Evolutionary conservation across 2,329 filamentous ascomycete species (phyloP).

Genomic region (Penicillium sp.): DNA sequence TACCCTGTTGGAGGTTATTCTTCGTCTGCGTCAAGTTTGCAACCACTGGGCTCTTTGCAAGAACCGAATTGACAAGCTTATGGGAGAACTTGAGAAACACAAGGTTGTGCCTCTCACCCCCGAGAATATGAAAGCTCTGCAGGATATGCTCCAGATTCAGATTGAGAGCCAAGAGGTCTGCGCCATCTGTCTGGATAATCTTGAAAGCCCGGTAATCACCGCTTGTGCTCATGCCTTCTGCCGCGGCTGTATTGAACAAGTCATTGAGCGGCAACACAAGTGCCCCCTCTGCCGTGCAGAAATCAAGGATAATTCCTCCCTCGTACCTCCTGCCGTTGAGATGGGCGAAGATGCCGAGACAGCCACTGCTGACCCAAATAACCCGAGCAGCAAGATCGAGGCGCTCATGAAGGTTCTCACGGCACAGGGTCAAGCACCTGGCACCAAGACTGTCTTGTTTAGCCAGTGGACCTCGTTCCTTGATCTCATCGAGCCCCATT

Average conservation of each 20-base stretch:
- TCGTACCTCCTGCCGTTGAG: slow-evolving; percentile 69
- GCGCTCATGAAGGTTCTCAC: slow-evolving; percentile 74
- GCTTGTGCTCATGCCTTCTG: slow-evolving; percentile 84
- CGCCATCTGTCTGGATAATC: slow-evolving; percentile 74
- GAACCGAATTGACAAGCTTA: slow-evolving; percentile 71
- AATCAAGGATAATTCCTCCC: slow-evolving; percentile 61
- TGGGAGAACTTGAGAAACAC: slow-evolving; percentile 69
- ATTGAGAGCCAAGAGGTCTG: slow-evolving; percentile 84
- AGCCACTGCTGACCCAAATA: slow-evolving; percentile 62
- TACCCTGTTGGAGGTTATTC: slow-evolving; percentile 76
- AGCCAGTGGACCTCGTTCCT: slow-evolving; percentile 80
- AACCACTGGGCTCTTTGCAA: slow-evolving; percentile 86
- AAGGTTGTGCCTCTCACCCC: slow-evolving; percentile 70
- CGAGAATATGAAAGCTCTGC: slow-evolving; percentile 72
- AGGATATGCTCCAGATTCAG: slow-evolving; percentile 73
- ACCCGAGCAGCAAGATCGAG: slow-evolving; percentile 80
- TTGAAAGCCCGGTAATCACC: slow-evolving; percentile 78
- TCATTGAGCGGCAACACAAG: slow-evolving; percentile 74
- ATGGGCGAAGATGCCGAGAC: slow-evolving; percentile 53
- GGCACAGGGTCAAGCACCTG: slow-evolving; percentile 65
- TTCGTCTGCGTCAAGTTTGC: slow-evolving; percentile 82
- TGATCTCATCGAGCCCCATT: slow-evolving; percentile 72
- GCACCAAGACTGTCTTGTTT: slow-evolving; percentile 80
- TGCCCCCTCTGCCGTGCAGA: slow-evolving; percentile 82
- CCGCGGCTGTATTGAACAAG: slow-evolving; percentile 70